These are phyloP conservation scores for Sergeia podlipaevii DNA, from an alignment of 208 protist species.

Conservation along the genomic window DNA sequence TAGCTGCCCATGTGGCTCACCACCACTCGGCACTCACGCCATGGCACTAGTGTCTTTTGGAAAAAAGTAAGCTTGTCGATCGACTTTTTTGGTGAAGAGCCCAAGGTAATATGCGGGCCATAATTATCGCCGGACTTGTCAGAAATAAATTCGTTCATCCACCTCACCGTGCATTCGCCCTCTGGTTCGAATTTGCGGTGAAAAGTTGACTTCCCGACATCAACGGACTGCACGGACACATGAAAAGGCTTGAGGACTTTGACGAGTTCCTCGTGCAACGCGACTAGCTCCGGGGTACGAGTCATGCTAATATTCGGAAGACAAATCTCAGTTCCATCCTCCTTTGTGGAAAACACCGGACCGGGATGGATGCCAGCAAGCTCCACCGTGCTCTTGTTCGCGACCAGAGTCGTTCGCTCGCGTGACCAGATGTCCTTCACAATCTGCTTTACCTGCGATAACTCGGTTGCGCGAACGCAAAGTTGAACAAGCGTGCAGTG, in stretches of 20 bases:
- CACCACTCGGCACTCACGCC: slow-evolving; percentile 62
- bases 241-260: slow-evolving; percentile 36
- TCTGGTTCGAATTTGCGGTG: slow-evolving; percentile 60
- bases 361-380: slow-evolving; percentile 37
- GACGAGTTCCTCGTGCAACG: slow-evolving; percentile 52
- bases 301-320: slow-evolving; percentile 57
- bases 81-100: slow-evolving; percentile 37
- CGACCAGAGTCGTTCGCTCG: slow-evolving; percentile 19
- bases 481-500: slow-evolving; percentile 77
- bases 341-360: slow-evolving; percentile 33
- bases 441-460: slow-evolving; percentile 34
- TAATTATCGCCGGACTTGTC: slow-evolving; percentile 47
- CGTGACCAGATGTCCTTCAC: slow-evolving; percentile 39
- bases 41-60: slow-evolving; percentile 47
- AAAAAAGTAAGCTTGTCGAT: slow-evolving; percentile 38
- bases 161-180: slow-evolving; percentile 26
- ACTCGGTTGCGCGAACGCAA: slow-evolving; percentile 43
- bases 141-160: slow-evolving; percentile 45
- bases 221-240: slow-evolving; percentile 36
- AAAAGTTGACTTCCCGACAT: slow-evolving; percentile 58
- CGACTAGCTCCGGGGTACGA: slow-evolving; percentile 27
- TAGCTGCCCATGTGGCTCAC: slow-evolving; percentile 81
- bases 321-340: slow-evolving; percentile 29
- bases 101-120: slow-evolving; percentile 67
- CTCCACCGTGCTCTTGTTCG: slow-evolving; percentile 29